Evolutionary conservation across 129 eudicot species (phyloP), one percentile per base, ranked within the genome.

Genomic region (Lactuca saligna): DNA sequence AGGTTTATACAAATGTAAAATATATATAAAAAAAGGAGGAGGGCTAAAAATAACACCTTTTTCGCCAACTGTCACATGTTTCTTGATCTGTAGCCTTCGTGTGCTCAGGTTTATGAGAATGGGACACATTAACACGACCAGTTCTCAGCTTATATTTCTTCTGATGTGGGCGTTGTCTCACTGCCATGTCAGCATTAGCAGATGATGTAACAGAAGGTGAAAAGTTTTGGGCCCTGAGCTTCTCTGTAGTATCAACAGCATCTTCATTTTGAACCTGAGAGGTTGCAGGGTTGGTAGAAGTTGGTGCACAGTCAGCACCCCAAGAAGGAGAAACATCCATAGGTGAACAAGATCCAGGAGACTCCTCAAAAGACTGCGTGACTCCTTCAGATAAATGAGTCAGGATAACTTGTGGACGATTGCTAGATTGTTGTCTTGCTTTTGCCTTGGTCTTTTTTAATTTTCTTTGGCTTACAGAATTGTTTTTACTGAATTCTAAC

Each of bases 271-370:
- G 65, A 66, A 37, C 67, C 79, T 57, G 58, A 70, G 80, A 57
- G 75, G 65, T 72, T 57, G 78, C 66, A 44, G 89, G 73, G 48
- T 71, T 17, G 54, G 70, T 20, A 61, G 82, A 60, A 62, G 71
- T 58, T 20, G 79, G 54, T 13, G 71, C 82, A 75, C 75, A 51
- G 31, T 60, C 70, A 72, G 68, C 15, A 14, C 66, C 86, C 57
- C 77, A 78, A 76, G 80, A 93, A 61, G 98, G 98, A 70, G 98
- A 93, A 78, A 93, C 79, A 57, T 93, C 98, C 98, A 93, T 93
- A 13, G 98, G 98, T 57, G 98, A 93, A 80, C 84, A 74, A 76
- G 69, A 81, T 46, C 76, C 95, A 54, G 89, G 78, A 68, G 96
- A 78, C 50, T 77, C 82, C 20, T 74, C 78, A 69, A 77, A 79